These are phyloP conservation scores for Globisporangium perplexum DNA, from an alignment of 352 stramenopile genomes.

Conservation along the genomic window DNA sequence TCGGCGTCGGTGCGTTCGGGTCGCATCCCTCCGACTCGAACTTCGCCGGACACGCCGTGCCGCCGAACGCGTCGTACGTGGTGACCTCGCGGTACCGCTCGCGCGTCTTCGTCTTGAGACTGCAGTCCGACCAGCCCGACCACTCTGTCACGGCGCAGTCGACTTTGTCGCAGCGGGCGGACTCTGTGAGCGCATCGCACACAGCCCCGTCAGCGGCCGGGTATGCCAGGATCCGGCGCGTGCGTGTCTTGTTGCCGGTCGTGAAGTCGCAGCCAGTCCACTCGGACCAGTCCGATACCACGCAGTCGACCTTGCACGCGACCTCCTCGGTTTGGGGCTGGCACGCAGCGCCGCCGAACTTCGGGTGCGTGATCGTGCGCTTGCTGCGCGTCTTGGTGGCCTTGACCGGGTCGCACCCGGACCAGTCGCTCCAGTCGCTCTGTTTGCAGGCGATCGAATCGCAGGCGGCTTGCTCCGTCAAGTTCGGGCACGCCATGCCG, in stretches of 20 bases:
- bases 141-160: constrained; percentile 37
- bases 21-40: constrained; percentile 25
- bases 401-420: constrained; percentile 28
- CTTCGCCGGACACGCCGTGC: constrained; percentile 20
- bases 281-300: constrained; percentile 34
- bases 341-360: constrained; percentile 33
- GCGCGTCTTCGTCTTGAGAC: constrained; percentile 31
- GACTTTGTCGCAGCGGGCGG: constrained; percentile 27
- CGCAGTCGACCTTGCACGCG: constrained; percentile 41
- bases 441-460: constrained; percentile 40
- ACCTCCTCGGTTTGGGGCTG: constrained; percentile 13
- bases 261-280: constrained; percentile 43
- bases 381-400: constrained; percentile 26
- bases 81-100: constrained; percentile 27
- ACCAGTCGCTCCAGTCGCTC: constrained; percentile 44
- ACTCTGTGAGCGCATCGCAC: constrained; percentile 22
- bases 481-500: constrained; percentile 16
- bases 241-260: constrained; percentile 36
- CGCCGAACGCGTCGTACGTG: constrained; percentile 25
- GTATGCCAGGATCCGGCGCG: constrained; percentile 26
- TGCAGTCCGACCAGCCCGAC: constrained; percentile 49
- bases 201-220: constrained; percentile 17
- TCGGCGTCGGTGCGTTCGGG: constrained; percentile 4
- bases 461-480: constrained; percentile 20
- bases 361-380: constrained; percentile 17